Conservation (phyloP, 2,329 filamentous ascomycete genomes). For the Biscogniauxia mediterranea region DNA sequence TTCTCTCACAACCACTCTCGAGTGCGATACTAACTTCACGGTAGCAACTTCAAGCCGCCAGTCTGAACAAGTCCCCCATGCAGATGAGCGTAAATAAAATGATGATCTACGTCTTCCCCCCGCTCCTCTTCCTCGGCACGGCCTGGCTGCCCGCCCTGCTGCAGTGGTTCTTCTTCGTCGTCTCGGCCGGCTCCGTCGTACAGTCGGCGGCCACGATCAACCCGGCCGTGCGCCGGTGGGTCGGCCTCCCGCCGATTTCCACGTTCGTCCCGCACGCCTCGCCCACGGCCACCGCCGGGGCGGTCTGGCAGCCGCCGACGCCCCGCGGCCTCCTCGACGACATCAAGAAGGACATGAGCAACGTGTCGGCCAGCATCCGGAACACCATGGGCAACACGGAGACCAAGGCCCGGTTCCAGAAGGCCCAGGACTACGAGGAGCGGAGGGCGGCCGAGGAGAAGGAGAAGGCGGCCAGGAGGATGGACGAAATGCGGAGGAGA, state of each 20-base stretch:
- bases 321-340: neutral
- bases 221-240: conserved; percentile 38
- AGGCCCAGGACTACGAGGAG: conserved; percentile 30
- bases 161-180: conserved; percentile 48
- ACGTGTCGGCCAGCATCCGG: conserved; percentile 24
- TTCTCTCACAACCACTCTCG: neutral
- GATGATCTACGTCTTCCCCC: conserved; percentile 44
- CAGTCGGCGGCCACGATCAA: conserved; percentile 39
- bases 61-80: conserved; percentile 27
- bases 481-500: conserved; percentile 24
- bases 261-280: conserved; percentile 2
- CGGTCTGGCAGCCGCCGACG: conserved; percentile 36
- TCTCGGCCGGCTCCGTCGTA: conserved; percentile 32
- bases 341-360: conserved; percentile 10
- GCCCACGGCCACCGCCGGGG: neutral
- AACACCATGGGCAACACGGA: conserved; percentile 29
- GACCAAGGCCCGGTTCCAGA: conserved; percentile 22
- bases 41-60: conserved; percentile 24
- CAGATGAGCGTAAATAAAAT: conserved; percentile 39
- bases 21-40: conserved; percentile 4
- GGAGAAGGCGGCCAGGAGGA: conserved; percentile 37
- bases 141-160: conserved; percentile 47
- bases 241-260: conserved; percentile 38
- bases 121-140: conserved; percentile 44
- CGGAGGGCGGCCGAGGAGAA: conserved; percentile 32